Evolutionary conservation across 2,329 filamentous ascomycete species (phyloP).

Genomic region (Metarhizium brunneum): DNA sequence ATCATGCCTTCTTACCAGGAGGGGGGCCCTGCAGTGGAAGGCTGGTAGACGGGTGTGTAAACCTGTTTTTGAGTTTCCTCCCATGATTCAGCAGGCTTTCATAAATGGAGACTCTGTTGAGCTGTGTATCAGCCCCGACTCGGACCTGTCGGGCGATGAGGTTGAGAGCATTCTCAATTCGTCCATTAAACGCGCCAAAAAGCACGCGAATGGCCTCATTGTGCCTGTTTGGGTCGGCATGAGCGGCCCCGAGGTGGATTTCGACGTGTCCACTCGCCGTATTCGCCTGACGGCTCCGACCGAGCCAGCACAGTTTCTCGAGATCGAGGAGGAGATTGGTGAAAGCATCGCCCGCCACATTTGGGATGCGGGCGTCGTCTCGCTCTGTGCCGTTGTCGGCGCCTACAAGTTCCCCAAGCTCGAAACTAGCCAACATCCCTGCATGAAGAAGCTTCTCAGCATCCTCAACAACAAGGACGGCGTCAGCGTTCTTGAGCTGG

Average conservation of each 20-base stretch:
- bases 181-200: slow-evolving; percentile 12
- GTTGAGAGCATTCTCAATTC: slow-evolving; percentile 16
- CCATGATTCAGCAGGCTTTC: slow-evolving; percentile 16
- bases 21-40: slow-evolving; percentile 19
- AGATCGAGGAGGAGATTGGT: slow-evolving; percentile 46
- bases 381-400: slow-evolving; percentile 24
- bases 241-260: slow-evolving; percentile 12
- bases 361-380: slow-evolving; percentile 48
- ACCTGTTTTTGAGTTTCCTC: slow-evolving; percentile 18
- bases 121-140: slow-evolving; percentile 18
- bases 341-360: slow-evolving; percentile 52
- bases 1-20: slow-evolving; percentile 16
- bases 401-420: slow-evolving; percentile 17
- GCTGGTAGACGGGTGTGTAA: slow-evolving; percentile 32
- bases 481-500: slow-evolving; percentile 43
- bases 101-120: slow-evolving; percentile 15
- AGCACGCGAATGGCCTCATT: slow-evolving; percentile 25
- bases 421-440: slow-evolving; percentile 15
- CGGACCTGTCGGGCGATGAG: slow-evolving; percentile 16
- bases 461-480: slow-evolving; percentile 17
- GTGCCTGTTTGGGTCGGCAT: slow-evolving; percentile 34
- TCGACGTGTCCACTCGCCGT: slow-evolving; percentile 19
- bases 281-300: slow-evolving; percentile 16
- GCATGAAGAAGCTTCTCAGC: slow-evolving; percentile 21
- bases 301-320: slow-evolving; percentile 19